Evolutionary conservation across 495 filamentous ascomycete species (phyloP), one percentile per base, ranked within the genome.

Genomic region (Durotheca rogersii): DNA sequence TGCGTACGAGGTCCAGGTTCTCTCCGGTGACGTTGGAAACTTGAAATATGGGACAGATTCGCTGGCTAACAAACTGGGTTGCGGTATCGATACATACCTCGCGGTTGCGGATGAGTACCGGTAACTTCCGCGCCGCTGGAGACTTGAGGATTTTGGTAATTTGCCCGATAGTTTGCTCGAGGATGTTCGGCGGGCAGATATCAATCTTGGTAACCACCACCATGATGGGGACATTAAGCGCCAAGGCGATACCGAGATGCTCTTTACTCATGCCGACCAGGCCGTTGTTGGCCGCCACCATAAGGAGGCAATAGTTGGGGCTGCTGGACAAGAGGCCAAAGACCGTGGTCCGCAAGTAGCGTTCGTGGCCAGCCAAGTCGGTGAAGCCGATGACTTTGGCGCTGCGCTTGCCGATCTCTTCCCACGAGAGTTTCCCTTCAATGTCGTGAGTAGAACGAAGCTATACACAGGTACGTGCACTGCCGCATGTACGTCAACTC

Each of bases 161-260:
- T 61, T 96, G 92, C n/a, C 81, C 84, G 40, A 97, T 83, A 27
- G 93, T 98, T 69, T 98, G 86, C 69, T 95, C 81, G 12, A 98
- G 70, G 63, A 98, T 96, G 49, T 98, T 86, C 0, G 94, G 93
- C 12, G 93, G 93, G 62, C 93, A 98, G 41, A 97, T 98, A 68
- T 98, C 93, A 54, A 97, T 97, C 70, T 98, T 98, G 66, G 93
- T 98, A 48, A 98, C 83, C 48, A 97, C 89, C 18, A 98, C 91
- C 86, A 98, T 92, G 56, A 98, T 90, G 2, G 93, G 93, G 17
- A 98, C 94, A 63, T 97, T 97, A 25, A 98, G 71, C 1, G 93
- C 92, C 14, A 96, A 73, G 1, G 93, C 93, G 63, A 98, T 96
- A 12, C 93, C 93, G 14, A 98, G 76, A 69, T 98, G 93, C 71